A percentile compares a stretch with the other conserved stretches of the same genome.
These are phyloP conservation scores for Theileria annulata DNA, from an alignment of 169 alveolate genomes.

Conservation along the genomic window DNA sequence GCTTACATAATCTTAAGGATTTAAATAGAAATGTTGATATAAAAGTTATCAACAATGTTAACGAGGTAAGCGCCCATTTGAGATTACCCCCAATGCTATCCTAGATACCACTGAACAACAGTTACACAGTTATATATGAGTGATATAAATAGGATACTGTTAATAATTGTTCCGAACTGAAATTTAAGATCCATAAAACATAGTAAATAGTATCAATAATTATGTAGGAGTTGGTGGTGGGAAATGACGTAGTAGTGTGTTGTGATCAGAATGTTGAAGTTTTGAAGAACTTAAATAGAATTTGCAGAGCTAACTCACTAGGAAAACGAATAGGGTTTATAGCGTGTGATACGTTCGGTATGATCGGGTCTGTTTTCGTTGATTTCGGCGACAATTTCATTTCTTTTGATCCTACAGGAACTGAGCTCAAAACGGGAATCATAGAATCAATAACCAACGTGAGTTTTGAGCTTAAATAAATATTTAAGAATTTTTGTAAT, in stretches of 20 bases:
- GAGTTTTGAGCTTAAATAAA: not conserved
- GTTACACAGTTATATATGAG: too few relatives aligned
- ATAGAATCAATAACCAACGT: constrained; percentile 80
- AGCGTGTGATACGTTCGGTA: constrained; percentile 85
- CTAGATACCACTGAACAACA: too few relatives aligned
- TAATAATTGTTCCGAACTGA: too few relatives aligned
- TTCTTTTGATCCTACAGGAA: constrained; percentile 85
- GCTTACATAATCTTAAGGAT: constrained; percentile 84
- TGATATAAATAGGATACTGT: too few relatives aligned
- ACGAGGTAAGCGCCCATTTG: constrained; percentile 1
- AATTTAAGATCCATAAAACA: not conserved
- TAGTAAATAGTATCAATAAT: too few relatives aligned
- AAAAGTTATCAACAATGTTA: constrained; percentile 43
- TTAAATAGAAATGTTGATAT: constrained; percentile 90
- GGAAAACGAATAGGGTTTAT: constrained; percentile 82
- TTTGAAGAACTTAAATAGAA: constrained; percentile 62
- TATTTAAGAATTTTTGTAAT: constrained; percentile 23
- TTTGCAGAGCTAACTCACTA: constrained; percentile 65
- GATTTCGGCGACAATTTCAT: constrained; percentile 92
- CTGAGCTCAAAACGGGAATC: constrained; percentile 83
- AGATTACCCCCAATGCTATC: not conserved
- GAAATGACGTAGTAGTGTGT: constrained; percentile 81
- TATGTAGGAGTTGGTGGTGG: constrained; percentile 69
- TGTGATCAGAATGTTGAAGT: constrained; percentile 70
- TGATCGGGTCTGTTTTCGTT: constrained; percentile 93